Percentiles rank a stretch among this genome's conserved stretches.
These are phyloP conservation scores for Iris macrosiphon DNA, from an alignment of 106 monocot genomes.

Conservation along the genomic window DNA sequence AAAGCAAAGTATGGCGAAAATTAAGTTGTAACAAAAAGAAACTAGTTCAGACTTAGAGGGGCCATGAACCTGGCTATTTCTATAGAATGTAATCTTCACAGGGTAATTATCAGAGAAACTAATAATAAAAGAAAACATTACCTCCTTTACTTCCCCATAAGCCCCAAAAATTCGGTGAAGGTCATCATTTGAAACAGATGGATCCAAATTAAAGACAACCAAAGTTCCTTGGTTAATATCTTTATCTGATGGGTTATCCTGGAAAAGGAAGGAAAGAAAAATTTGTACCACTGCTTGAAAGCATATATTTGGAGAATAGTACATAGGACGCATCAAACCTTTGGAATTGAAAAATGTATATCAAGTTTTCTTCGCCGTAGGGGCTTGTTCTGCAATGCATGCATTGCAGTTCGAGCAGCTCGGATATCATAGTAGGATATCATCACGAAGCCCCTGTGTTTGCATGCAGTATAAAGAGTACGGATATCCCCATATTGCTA, in stretches of 20 bases:
- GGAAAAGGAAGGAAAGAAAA: conserved; percentile 8
- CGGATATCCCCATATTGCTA: conserved; percentile 94
- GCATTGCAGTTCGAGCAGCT: conserved; percentile 79
- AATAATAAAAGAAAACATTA: conserved; percentile 2
- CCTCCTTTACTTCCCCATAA: conserved; percentile 88
- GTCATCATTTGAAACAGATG: conserved; percentile 82
- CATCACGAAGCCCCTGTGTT: conserved; percentile 97
- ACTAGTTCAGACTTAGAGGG: no score
- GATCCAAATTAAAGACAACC: conserved; percentile 76
- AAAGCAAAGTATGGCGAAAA: no score
- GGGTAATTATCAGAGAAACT: no score
- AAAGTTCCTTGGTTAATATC: conserved; percentile 90
- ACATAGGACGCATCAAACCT: conserved; percentile 29
- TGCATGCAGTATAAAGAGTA: conserved; percentile 83
- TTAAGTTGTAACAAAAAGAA: no score
- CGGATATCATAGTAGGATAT: conserved; percentile 98
- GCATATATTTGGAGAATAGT: not conserved
- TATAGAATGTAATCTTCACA: no score
- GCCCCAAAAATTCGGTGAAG: conserved; percentile 63
- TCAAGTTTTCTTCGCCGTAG: conserved; percentile 85
- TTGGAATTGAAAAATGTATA: conserved; percentile 96
- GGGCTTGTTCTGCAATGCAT: conserved; percentile 79
- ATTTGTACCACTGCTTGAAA: not conserved
- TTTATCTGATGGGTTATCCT: conserved; percentile 88
- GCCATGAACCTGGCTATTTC: no score